Conservation (phyloP, 768 basidiomycete genomes). For the Trametes cinnabarina region DNA sequence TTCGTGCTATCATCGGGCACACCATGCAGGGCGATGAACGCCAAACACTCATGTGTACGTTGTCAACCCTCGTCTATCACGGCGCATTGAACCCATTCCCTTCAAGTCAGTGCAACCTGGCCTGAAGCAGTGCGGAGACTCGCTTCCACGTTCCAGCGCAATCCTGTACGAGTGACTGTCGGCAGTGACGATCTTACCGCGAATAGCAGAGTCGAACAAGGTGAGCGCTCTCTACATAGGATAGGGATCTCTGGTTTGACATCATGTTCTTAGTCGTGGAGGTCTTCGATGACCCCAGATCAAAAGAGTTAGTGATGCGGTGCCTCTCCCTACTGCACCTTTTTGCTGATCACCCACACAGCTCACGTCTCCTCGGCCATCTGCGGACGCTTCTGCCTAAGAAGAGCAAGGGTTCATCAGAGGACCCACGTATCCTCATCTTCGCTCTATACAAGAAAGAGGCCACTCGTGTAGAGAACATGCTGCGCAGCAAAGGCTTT, state of each 20-base stretch:
- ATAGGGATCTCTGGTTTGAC: not conserved
- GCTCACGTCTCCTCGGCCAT: constrained; percentile 57
- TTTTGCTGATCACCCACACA: constrained; percentile 30
- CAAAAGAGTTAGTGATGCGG: constrained; percentile 76
- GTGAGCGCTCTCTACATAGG: constrained; percentile 15
- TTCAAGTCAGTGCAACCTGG: constrained; percentile 94
- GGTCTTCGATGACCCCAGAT: constrained; percentile 80
- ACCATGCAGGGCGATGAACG: constrained; percentile 66
- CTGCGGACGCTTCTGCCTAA: constrained; percentile 58
- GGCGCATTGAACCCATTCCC: not conserved
- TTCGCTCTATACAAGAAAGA: constrained; percentile 99
- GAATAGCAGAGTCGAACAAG: constrained; percentile 89
- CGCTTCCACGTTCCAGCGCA: constrained; percentile 80
- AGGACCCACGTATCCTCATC: constrained; percentile 74
- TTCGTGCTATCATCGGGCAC: constrained; percentile 80
- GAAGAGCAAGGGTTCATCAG: constrained; percentile 52
- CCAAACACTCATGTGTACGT: constrained; percentile 92
- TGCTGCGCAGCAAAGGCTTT: constrained; percentile 72
- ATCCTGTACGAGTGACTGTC: constrained; percentile 89
- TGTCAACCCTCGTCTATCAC: not conserved
- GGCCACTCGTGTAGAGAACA: constrained; percentile 83
- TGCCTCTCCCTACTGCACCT: not conserved
- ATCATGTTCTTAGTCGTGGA: constrained; percentile 52
- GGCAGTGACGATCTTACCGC: constrained; percentile 94
- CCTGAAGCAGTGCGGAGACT: constrained; percentile 89